Evolutionary conservation across 2,329 filamentous ascomycete genomes (phyloP).

Genomic region (Aspergillus thermomutatus): DNA sequence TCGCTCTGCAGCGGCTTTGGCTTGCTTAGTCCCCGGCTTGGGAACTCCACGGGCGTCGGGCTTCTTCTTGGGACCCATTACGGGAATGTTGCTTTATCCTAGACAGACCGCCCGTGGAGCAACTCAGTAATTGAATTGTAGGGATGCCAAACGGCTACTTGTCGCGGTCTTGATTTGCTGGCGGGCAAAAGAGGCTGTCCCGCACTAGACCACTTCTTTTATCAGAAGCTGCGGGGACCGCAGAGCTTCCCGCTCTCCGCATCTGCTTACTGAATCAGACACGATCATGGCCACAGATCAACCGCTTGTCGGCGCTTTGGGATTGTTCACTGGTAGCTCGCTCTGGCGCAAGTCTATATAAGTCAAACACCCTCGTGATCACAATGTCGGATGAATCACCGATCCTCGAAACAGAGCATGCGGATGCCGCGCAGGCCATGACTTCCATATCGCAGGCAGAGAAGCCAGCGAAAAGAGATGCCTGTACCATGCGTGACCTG

Average conservation of each 20-base stretch:
- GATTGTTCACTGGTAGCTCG: not conserved
- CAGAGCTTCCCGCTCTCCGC: constrained; percentile 3
- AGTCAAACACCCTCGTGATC: not conserved
- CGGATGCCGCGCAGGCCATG: constrained; percentile 1
- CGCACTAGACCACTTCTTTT: constrained; percentile 28
- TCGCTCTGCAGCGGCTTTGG: constrained; percentile 37
- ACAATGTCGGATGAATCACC: constrained; percentile 1
- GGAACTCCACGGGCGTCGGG: constrained; percentile 35
- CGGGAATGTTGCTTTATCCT: constrained; percentile 8
- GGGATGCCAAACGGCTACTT: not conserved
- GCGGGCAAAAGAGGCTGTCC: constrained; percentile 20
- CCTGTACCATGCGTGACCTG: constrained; percentile 25
- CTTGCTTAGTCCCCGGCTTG: constrained; percentile 40
- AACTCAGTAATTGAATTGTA: not conserved
- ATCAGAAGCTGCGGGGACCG: constrained; percentile 9
- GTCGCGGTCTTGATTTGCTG: not conserved
- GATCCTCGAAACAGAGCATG: constrained; percentile 8
- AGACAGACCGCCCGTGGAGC: constrained; percentile 23
- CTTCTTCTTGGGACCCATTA: constrained; percentile 43
- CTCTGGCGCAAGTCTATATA: not conserved
- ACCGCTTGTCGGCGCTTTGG: not conserved
- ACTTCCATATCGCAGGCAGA: constrained; percentile 2
- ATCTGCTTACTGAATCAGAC: not conserved
- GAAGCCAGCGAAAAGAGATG: constrained; percentile 33
- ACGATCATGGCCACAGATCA: not conserved